phyloP scores from a whole-genome alignment of 257 asterid genomes.

The Solanum dulcamara region DNA sequence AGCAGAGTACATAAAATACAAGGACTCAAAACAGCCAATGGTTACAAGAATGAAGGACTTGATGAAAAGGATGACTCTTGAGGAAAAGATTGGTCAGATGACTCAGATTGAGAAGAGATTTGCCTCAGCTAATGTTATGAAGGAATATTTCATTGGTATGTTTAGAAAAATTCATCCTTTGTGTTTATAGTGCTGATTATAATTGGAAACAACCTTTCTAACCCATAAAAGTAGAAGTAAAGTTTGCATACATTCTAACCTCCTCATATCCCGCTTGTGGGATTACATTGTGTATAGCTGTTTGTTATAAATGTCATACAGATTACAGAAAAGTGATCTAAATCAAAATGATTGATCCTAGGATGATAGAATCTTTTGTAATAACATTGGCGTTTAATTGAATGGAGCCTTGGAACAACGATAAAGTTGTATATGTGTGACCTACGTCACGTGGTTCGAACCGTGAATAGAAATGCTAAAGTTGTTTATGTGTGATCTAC shows the following conservation, averaged over 20 bases:
- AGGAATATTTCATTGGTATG: background rate
- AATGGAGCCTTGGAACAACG: background rate
- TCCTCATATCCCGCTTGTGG: background rate
- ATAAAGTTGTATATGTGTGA: background rate
- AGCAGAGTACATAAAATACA: conserved; percentile 5
- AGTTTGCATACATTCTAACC: background rate
- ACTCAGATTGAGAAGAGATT: conserved; percentile 10
- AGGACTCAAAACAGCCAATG: conserved; percentile 10
- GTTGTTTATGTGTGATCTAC: background rate
- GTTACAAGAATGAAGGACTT: conserved; percentile 7
- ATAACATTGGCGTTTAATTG: background rate
- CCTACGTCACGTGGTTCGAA: no score
- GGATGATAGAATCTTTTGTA: background rate
- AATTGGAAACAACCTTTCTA: background rate
- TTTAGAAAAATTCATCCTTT: background rate
- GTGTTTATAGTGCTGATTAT: background rate
- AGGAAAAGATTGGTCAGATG: conserved; percentile 17
- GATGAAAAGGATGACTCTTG: conserved; percentile 11
- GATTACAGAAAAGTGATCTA: background rate
- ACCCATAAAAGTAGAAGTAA: background rate
- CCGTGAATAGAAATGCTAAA: no score
- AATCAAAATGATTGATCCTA: background rate
- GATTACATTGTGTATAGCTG: background rate
- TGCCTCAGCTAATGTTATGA: conserved; percentile 6
- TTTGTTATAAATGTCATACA: background rate